Base-by-base conservation (phyloP, 2,329 filamentous ascomycete species). In the Fusarium sp. region DNA sequence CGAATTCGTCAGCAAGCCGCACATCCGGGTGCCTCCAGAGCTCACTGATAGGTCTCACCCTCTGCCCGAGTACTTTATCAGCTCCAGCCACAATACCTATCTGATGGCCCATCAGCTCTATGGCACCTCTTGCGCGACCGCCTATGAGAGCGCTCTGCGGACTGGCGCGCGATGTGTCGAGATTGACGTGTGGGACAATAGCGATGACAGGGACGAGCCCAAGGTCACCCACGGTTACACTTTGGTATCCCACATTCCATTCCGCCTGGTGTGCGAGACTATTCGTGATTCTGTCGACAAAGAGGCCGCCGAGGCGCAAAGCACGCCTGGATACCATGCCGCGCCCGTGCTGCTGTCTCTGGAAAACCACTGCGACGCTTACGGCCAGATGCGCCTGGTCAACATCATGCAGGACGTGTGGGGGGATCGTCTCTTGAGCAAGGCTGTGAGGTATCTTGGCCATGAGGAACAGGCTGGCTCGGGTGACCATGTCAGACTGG, bases 11-110 rank as follows among this genome's bases (percentile, higher is more conserved):
- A 84, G 88, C 69, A 88, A 86, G 73, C 86, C 88, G 35, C 89
- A 92, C 80, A 87, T 91, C 75, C 78, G 85, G 40, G 88, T 92
- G 1, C 91, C 91, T 0, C 69, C 80, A 3, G 81, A 86, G 63
- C 80, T 91, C 14, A 86, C 87, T 10, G 89, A 92, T 77, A 84
- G 89, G 66, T 89, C 87, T 13, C 85, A 90, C 72, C 88, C 91
- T 1, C 82, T 94, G 25, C 88, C 91, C 2, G 91, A 93, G 73
- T 94, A 94, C 81, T 94, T 91, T 78, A 90, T 94, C 82, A 92
- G 90, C 81, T 93, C 91, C 5, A 92, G 90, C 73, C 92, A 94
- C 83, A 94, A 94, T 81, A 94, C 92, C 0, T 94, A 94, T 76
- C 84, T 94, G 29, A 85, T 91, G 76, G 92, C 91, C 0, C 91